Evolutionary conservation across 257 asterid species (phyloP).

Genomic region (Eustoma russellianum): DNA sequence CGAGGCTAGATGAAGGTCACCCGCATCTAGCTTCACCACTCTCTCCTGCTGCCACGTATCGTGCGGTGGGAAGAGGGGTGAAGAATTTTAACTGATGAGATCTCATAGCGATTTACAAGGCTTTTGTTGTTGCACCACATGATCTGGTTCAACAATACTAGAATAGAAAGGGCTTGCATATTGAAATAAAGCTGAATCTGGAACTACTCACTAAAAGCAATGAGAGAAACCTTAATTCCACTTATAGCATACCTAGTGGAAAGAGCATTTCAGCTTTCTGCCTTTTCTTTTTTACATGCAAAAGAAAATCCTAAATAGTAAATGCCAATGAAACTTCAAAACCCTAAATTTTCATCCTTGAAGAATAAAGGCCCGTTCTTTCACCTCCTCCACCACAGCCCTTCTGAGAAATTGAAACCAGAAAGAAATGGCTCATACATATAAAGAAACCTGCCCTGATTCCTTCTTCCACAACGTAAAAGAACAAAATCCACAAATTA

Average conservation of each 20-base stretch:
- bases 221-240: constrained; percentile 25
- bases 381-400: not conserved
- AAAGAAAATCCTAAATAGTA: constrained; percentile 3
- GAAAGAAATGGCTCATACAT: constrained; percentile 1
- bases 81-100: too few species aligned
- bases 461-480: constrained; percentile 75
- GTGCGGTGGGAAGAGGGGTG: too few species aligned
- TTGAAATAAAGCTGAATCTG: constrained; percentile 5
- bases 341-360: constrained; percentile 1
- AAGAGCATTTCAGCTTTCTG: constrained; percentile 2
- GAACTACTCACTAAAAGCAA: constrained; percentile 9
- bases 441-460: constrained; percentile 18
- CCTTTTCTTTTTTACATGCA: not conserved
- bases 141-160: not conserved
- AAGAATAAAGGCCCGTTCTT: constrained; percentile 6
- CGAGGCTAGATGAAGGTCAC: too few species aligned
- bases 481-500: constrained; percentile 33
- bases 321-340: constrained; percentile 2
- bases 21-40: too few species aligned
- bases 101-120: too few species aligned
- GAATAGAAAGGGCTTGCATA: constrained; percentile 1
- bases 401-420: constrained; percentile 16
- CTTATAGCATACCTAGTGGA: constrained; percentile 6
- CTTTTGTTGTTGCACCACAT: not conserved
- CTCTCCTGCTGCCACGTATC: too few species aligned